Evolutionary conservation across 768 basidiomycete species (phyloP), one percentile per base, ranked within the genome.

Genomic region (Goffeauzyma gilvescens): DNA sequence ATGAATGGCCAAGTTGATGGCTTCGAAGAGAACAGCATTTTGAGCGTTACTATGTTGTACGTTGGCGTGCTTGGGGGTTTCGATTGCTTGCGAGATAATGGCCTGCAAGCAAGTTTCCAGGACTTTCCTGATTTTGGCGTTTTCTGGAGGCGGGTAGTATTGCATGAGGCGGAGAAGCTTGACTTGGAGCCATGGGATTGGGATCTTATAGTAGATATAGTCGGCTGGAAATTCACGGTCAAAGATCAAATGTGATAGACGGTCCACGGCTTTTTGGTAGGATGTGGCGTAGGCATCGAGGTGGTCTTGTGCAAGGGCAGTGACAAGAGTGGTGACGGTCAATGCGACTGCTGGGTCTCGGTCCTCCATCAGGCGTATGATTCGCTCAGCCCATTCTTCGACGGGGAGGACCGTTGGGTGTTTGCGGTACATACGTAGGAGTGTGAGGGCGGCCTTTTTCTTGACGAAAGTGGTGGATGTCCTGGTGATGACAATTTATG

Each of bases 11-110:
- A 96, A 76, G 48, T 84, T 71, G 55, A 98, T 98, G 17, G 90
- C 90, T 65, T 98, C 93, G 55, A 96, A 98, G 12, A 98, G 72
- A n/a, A 98, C 76, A 1, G 93, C 82, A 58, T 96, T 86, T 58
- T 93, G 90, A 8, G 90, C 93, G 55, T 98, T 98, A 63, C 90
- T 95, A 58, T 98, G 93, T 59, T 98, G 93, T 10, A 95, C 82
- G 52, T 96, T 95, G 50, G 48, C 38, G 14, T 57, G 55, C 35
- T 53, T 72, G 9, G 85, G 79, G 7, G 81, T 80, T 56, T 93
- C 89, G 7, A 84, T 79, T 14, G 68, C 66, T 54, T 81, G 87
- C 53, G 79, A 80, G 75, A 96, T 85, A 58, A 86, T 77, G 6
- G 79, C 79, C 55, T 85, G 79, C 41, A 98, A 68, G 8, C 93